Conservation (phyloP, 305 asterid species). For the Caryopteris hybrid region DNA sequence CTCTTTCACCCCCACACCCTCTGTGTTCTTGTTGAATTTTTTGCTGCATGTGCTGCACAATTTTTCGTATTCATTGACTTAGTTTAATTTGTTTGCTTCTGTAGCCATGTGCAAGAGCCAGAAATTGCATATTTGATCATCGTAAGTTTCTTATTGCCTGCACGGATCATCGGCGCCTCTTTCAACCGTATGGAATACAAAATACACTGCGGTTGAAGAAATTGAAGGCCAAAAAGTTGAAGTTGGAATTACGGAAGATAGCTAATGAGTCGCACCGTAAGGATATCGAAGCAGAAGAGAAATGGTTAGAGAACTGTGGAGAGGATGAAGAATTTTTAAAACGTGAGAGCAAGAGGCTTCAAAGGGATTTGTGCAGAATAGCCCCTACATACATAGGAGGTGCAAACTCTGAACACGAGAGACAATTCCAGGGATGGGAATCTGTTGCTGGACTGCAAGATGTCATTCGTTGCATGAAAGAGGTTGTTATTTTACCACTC, state of each 20-base stretch:
- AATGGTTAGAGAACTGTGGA: slow-evolving; percentile 95
- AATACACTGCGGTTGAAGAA: slow-evolving; percentile 55
- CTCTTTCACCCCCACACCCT: slow-evolving; percentile 6
- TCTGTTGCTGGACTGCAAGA: slow-evolving; percentile 96
- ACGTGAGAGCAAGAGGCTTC: slow-evolving; percentile 99
- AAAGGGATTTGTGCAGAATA: slow-evolving; percentile 84
- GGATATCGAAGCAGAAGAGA: slow-evolving; percentile 95
- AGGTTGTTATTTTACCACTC: slow-evolving; percentile 93
- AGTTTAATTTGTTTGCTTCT: slow-evolving; percentile 19
- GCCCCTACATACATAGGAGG: slow-evolving; percentile 96
- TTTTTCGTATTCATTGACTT: slow-evolving; percentile 5
- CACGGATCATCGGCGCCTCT: slow-evolving; percentile 85
- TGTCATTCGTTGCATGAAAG: slow-evolving; percentile 96
- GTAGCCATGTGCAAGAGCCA: slow-evolving; percentile 97
- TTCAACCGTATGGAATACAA: slow-evolving; percentile 84
- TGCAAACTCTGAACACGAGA: slow-evolving; percentile 41
- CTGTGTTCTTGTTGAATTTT: slow-evolving; percentile 3
- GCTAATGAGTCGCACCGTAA: slow-evolving; percentile 80
- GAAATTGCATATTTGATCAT: slow-evolving; percentile 91
- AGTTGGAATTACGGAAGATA: slow-evolving; percentile 66
- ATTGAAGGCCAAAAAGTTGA: slow-evolving; percentile 70
- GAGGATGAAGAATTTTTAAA: slow-evolving; percentile 98
- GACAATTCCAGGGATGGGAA: slow-evolving; percentile 86
- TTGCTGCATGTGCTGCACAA: slow-evolving; percentile 8
- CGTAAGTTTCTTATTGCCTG: slow-evolving; percentile 98